Conservation (phyloP, 371 early-diverging fungal genomes). For the Encephalitozoon romaleae region DNA sequence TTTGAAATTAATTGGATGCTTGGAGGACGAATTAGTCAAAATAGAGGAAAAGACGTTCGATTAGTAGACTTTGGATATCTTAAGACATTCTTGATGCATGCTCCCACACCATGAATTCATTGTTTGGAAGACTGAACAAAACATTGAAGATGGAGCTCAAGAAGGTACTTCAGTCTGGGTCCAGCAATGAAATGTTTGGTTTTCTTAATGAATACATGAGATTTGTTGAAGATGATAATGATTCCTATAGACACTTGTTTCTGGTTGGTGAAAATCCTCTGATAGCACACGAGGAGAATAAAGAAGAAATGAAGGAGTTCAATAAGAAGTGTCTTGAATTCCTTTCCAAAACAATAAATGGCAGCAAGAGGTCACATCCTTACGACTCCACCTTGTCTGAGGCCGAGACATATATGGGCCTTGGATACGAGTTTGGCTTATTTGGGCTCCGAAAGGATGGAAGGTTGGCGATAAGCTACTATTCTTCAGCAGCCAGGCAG, state of each 20-base stretch:
- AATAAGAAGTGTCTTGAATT: conserved; percentile 27
- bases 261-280: conserved; percentile 10
- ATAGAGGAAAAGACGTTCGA: not conserved
- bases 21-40: not conserved
- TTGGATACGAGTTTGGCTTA: conserved; percentile 43
- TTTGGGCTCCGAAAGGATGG: conserved; percentile 25
- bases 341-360: not conserved
- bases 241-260: conserved; percentile 10
- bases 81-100: not conserved
- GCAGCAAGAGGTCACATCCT: conserved; percentile 8
- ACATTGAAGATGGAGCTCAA: not conserved
- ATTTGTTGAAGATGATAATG: conserved; percentile 27
- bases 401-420: conserved; percentile 35
- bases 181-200: conserved; percentile 6
- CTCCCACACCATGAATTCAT: not conserved
- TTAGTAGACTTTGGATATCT: not conserved
- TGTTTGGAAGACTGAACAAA: conserved; percentile 13
- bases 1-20: not conserved
- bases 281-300: not conserved
- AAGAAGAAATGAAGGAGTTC: conserved; percentile 22
- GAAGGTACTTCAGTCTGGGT: not conserved
- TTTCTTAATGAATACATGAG: conserved; percentile 40
- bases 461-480: conserved; percentile 52
- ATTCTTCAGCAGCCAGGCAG: conserved; percentile 52
- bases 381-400: conserved; percentile 4